Evolutionary conservation across 257 asterid genomes (phyloP).

Genomic region (Fraxinus pennsylvanica): DNA sequence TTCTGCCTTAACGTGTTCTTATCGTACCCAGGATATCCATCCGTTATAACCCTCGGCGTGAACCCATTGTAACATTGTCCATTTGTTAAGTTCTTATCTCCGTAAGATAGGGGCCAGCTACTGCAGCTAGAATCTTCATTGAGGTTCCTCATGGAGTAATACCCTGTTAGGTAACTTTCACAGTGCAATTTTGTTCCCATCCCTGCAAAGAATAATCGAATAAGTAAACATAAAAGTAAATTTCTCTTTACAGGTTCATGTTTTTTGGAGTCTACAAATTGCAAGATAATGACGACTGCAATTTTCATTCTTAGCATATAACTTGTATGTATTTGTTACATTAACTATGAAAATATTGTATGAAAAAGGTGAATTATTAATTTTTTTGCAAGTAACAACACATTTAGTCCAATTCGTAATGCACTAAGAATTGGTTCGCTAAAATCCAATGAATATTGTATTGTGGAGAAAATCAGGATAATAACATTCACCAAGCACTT

Average conservation of each 20-base stretch:
- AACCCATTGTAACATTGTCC: slow-evolving; percentile 67
- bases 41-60: slow-evolving; percentile 41
- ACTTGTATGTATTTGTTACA: too few species aligned
- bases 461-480: too few species aligned
- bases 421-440: too few species aligned
- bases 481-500: not conserved
- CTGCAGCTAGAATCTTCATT: slow-evolving; percentile 86
- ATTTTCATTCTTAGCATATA: not conserved
- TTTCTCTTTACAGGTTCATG: too few species aligned
- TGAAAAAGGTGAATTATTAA: slow-evolving; percentile 3
- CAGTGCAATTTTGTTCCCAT: slow-evolving; percentile 86
- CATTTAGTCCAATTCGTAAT: not conserved
- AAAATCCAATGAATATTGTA: too few species aligned
- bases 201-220: slow-evolving; percentile 44
- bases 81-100: slow-evolving; percentile 52
- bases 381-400: not conserved
- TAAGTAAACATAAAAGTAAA: not conserved
- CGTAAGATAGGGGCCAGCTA: slow-evolving; percentile 70
- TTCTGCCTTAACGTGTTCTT: slow-evolving; percentile 77
- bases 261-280: not conserved
- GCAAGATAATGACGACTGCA: too few species aligned
- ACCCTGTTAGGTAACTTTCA: slow-evolving; percentile 74
- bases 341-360: too few species aligned
- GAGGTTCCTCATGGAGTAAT: slow-evolving; percentile 82
- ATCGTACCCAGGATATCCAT: slow-evolving; percentile 58